Percentiles rank a stretch among this genome's conserved stretches.
phyloP scores from a whole-genome alignment of 2,329 filamentous ascomycete species.

The Aureobasidium sp. region DNA sequence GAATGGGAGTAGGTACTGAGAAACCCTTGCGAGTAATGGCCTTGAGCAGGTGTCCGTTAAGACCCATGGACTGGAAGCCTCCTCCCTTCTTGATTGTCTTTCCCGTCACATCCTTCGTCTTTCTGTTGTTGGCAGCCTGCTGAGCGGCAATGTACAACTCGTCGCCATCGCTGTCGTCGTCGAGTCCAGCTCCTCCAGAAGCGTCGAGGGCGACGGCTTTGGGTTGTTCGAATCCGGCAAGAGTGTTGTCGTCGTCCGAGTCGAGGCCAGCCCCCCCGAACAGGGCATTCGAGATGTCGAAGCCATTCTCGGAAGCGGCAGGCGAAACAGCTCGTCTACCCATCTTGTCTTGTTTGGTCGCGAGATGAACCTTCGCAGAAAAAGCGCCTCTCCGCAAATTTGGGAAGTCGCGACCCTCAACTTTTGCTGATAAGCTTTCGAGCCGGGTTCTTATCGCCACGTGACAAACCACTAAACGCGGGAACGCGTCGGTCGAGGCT shows the following conservation, averaged over 20 bases:
- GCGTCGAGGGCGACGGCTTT: slow-evolving; percentile 24
- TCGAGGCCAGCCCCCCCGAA: slow-evolving; percentile 50
- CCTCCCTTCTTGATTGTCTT: slow-evolving; percentile 88
- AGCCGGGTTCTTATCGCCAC: neutral
- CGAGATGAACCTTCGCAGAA: neutral
- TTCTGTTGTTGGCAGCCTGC: slow-evolving; percentile 81
- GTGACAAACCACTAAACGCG: neutral
- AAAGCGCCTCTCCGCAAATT: slow-evolving; percentile 9
- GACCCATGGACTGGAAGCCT: slow-evolving; percentile 89
- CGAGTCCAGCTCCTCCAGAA: slow-evolving; percentile 22
- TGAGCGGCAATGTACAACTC: slow-evolving; percentile 84
- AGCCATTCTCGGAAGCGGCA: slow-evolving; percentile 76
- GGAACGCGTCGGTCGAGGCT: neutral
- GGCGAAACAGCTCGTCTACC: slow-evolving; percentile 67
- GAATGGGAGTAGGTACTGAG: slow-evolving; percentile 91
- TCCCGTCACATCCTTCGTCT: slow-evolving; percentile 71
- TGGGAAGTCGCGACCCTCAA: slow-evolving; percentile 6
- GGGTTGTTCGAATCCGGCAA: neutral
- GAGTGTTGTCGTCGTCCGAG: slow-evolving; percentile 34
- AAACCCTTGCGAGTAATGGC: slow-evolving; percentile 92
- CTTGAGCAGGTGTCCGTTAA: slow-evolving; percentile 76
- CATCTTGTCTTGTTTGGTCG: slow-evolving; percentile 43
- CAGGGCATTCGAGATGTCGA: slow-evolving; percentile 77
- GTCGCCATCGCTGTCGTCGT: slow-evolving; percentile 34
- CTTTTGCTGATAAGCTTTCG: slow-evolving; percentile 8